Conservation (phyloP, 768 basidiomycete genomes). For the Hericium coralloides region DNA sequence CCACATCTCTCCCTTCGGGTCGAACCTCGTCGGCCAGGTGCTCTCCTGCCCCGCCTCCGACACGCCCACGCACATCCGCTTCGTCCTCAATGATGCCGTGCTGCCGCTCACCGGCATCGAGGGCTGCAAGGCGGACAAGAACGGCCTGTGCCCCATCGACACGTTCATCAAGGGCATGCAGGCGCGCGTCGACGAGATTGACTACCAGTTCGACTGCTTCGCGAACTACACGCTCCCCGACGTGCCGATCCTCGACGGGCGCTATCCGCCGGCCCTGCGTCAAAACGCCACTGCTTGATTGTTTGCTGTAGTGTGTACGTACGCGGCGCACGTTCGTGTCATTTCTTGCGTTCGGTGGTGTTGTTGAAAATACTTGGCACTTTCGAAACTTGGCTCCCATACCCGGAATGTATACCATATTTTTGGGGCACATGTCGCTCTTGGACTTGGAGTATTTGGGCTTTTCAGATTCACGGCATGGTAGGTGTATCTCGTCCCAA, state of each 20-base stretch:
- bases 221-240: slow-evolving; percentile 39
- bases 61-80: slow-evolving; percentile 28
- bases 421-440: too few relatives aligned
- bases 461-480: too few relatives aligned
- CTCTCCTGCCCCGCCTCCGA: slow-evolving; percentile 27
- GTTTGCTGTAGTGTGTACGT: neutral
- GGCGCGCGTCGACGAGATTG: slow-evolving; percentile 29
- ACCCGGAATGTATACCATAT: too few relatives aligned
- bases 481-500: too few relatives aligned
- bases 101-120: slow-evolving; percentile 37
- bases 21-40: slow-evolving; percentile 39
- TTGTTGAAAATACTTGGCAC: too few relatives aligned
- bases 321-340: too few relatives aligned
- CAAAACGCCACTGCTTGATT: slow-evolving; percentile 5
- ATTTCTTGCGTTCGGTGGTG: too few relatives aligned
- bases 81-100: slow-evolving; percentile 41
- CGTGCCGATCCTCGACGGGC: slow-evolving; percentile 31
- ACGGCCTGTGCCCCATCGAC: slow-evolving; percentile 33
- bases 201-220: slow-evolving; percentile 35
- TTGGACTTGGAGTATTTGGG: too few relatives aligned
- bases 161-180: slow-evolving; percentile 30
- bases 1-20: slow-evolving; percentile 37
- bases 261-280: slow-evolving; percentile 1
- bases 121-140: slow-evolving; percentile 31
- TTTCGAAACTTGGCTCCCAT: too few relatives aligned